Evolutionary conservation across 2,329 filamentous ascomycete species (phyloP), one percentile per base, ranked within the genome.

Genomic region (Hypoxylon sp.): DNA sequence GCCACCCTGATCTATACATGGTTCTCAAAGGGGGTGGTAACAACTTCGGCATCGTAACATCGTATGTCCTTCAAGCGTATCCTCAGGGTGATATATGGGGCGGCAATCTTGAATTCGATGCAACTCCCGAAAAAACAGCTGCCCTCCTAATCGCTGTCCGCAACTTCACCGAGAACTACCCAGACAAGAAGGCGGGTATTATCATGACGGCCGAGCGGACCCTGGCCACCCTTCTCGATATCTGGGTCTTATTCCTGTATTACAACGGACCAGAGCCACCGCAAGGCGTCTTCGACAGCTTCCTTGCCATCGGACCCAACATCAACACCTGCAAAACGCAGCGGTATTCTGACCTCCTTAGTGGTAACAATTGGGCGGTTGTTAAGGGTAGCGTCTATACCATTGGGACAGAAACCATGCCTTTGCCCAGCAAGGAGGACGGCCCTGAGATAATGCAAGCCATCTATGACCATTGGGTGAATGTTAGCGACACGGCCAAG

Each of bases 171-270:
- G 81, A 85, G 70, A 80, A 89, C 75, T 87, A 88, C 73, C 78
- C 82, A 0, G 88, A 90, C 70, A 81, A 84, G 65, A 89, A 88
- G 74, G 88, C 87, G 0, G 87, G 83, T 11, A 83, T 90, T 49
- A 90, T 90, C 67, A 76, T 86, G 50, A 90, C 87, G 0, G 81
- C 83, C 2, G 82, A 87, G 72, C 79, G 84, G 14, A 81, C 82
- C 0, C 69, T 79, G 2, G 74, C 81, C 2, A 79, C 80, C 10
- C 63, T 83, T 0, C 70, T 87, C 50, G 81, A 89, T 66, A 79
- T 85, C 19, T 89, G 86, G 86, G 82, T 88, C 63, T 76, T 91
- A 65, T 90, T 90, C 76, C 74, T 88, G 36, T 90, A 89, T 79
- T 90, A 90, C 75, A 86, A 91, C 75, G 89, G 86, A 0, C 82